phyloP scores from a whole-genome alignment of 2,329 filamentous ascomycete genomes.

The Sporothrix variecibatus region DNA sequence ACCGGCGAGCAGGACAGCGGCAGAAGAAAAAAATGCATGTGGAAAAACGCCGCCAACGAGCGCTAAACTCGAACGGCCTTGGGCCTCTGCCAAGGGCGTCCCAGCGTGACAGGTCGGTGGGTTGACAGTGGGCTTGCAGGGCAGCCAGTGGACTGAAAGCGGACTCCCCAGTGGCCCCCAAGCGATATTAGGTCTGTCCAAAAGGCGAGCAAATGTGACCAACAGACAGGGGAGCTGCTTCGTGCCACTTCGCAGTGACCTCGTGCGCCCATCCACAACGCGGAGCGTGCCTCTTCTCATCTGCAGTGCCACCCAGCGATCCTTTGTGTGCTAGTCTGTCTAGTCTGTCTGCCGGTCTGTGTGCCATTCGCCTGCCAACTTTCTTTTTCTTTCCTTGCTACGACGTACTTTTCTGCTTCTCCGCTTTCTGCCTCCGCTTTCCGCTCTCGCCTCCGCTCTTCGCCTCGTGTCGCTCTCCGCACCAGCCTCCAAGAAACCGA shows the following conservation, averaged over 20 bases:
- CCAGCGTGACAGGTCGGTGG: background rate
- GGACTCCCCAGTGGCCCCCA: background rate
- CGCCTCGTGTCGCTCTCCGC: conserved; percentile 8
- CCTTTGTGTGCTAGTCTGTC: background rate
- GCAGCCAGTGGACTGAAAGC: background rate
- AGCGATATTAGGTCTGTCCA: background rate
- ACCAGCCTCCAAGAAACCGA: background rate
- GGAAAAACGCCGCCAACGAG: background rate
- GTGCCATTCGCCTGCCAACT: background rate
- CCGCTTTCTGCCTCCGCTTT: background rate
- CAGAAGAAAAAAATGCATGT: background rate
- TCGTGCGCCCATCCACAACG: background rate
- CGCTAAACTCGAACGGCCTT: background rate
- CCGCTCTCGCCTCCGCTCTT: background rate
- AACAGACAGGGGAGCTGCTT: background rate
- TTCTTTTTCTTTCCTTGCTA: background rate
- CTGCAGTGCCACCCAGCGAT: conserved; percentile 12
- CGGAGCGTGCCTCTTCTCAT: background rate
- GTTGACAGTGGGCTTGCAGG: background rate
- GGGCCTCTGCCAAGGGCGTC: background rate
- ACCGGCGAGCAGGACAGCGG: background rate
- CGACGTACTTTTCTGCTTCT: background rate
- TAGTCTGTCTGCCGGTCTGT: background rate
- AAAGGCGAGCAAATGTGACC: background rate
- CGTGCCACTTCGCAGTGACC: background rate